Percentiles rank a stretch among this genome's conserved stretches.
Evolutionary conservation across 139 green algal species (phyloP).

Genomic region (Haematococcus lacustris): DNA sequence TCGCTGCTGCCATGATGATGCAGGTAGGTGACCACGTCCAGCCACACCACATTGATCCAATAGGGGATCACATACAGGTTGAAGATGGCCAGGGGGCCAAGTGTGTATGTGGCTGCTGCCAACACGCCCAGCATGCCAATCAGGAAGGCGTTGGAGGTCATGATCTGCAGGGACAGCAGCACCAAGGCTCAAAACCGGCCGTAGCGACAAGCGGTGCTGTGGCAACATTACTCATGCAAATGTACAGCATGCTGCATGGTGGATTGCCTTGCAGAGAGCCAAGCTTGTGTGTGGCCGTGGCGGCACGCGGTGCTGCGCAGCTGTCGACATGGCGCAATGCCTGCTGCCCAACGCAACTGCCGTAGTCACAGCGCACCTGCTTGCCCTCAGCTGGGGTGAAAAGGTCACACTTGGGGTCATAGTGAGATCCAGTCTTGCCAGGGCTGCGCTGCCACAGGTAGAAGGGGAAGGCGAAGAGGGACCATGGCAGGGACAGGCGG

Average conservation of each 20-base stretch:
- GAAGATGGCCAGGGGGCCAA: conserved; percentile 72
- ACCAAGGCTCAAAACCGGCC: no score
- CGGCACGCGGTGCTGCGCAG: no score
- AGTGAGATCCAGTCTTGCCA: conserved; percentile 89
- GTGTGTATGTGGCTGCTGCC: conserved; percentile 52
- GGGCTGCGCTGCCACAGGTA: conserved; percentile 78
- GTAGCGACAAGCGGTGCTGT: no score
- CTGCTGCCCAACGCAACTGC: no score
- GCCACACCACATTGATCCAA: conserved; percentile 85
- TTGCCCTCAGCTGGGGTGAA: conserved; percentile 57
- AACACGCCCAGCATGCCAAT: conserved; percentile 75
- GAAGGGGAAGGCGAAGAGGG: conserved; percentile 89
- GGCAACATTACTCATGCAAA: no score
- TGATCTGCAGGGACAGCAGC: no score
- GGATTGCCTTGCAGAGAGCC: no score
- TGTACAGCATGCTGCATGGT: no score
- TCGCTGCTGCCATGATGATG: conserved; percentile 83
- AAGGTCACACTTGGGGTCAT: conserved; percentile 81
- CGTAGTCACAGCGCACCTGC: no score
- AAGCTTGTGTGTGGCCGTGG: no score
- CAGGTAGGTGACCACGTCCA: conserved; percentile 94
- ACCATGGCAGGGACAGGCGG: conserved; percentile 64
- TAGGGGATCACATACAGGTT: conserved; percentile 91
- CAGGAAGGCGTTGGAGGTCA: conserved; percentile 77
- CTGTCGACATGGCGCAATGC: no score